Evolutionary conservation across 805 yeast genomes (phyloP).

Genomic region (Pichia scutulata): DNA sequence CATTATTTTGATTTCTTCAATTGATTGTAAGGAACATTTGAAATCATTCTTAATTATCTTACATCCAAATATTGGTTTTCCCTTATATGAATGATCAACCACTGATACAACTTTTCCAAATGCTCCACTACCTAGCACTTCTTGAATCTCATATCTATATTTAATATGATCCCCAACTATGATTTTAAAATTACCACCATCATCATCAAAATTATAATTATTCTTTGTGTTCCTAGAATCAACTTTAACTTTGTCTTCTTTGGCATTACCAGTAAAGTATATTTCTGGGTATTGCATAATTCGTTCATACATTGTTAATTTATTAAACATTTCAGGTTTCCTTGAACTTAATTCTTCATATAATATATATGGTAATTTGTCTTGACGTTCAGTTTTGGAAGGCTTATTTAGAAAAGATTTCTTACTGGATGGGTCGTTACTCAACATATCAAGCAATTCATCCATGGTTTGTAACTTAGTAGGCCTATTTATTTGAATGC

Average conservation of each 20-base stretch:
- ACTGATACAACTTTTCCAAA: slow-evolving; percentile 75
- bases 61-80: slow-evolving; percentile 53
- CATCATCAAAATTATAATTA: slow-evolving; percentile 71
- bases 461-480: background rate
- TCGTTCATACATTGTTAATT: slow-evolving; percentile 47
- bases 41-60: slow-evolving; percentile 70
- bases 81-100: slow-evolving; percentile 47
- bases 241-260: slow-evolving; percentile 20
- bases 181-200: slow-evolving; percentile 51
- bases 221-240: slow-evolving; percentile 33
- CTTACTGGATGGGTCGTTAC: background rate
- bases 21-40: slow-evolving; percentile 69
- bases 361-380: slow-evolving; percentile 3
- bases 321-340: slow-evolving; percentile 17
- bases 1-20: slow-evolving; percentile 65
- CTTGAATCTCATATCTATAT: slow-evolving; percentile 58
- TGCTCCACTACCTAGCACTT: slow-evolving; percentile 65
- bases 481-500: background rate
- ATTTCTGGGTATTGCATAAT: slow-evolving; percentile 38
- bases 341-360: slow-evolving; percentile 12
- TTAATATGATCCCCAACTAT: slow-evolving; percentile 62
- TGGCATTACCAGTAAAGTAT: slow-evolving; percentile 41
- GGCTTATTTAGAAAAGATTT: background rate
- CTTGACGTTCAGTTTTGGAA: background rate
- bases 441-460: background rate